phyloP scores from a whole-genome alignment of 23 red algal species.

The Gracilaria vermiculophylla region DNA sequence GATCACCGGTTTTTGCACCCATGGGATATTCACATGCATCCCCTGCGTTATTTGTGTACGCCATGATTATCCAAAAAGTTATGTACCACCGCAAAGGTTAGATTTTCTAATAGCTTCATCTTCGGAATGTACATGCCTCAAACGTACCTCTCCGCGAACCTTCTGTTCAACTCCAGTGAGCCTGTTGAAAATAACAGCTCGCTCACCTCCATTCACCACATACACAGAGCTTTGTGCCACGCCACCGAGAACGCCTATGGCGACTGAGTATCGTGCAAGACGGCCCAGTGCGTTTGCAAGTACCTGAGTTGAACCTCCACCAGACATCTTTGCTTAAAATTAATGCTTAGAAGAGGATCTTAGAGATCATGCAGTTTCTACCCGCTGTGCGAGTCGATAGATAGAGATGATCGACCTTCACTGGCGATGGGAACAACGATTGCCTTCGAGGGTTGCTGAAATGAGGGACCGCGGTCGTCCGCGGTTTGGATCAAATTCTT shows the following conservation, averaged over 20 bases:
- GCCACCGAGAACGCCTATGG: conserved; percentile 53
- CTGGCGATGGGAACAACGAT: background rate
- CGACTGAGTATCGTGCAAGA: conserved; percentile 70
- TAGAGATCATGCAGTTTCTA: background rate
- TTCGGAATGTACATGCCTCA: background rate
- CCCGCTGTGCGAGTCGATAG: background rate
- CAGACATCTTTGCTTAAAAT: background rate
- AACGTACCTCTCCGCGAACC: conserved; percentile 68
- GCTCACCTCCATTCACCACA: conserved; percentile 91
- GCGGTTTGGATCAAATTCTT: background rate
- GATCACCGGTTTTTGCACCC: conserved; percentile 89
- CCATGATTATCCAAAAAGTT: background rate
- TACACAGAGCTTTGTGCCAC: conserved; percentile 44
- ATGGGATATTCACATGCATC: conserved; percentile 93
- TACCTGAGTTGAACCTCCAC: conserved; percentile 23
- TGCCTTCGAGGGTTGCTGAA: background rate
- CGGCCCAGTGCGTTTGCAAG: conserved; percentile 59
- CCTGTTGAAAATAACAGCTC: conserved; percentile 95
- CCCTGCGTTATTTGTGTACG: conserved; percentile 59
- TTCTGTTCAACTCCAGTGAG: conserved; percentile 76
- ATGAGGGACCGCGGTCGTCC: too few relatives aligned
- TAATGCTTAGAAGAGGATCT: background rate
- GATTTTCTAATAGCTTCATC: background rate
- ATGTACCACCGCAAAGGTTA: background rate
- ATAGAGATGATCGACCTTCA: background rate